Evolutionary conservation across 805 yeast species (phyloP).

Genomic region (Priceomyces castillae): DNA sequence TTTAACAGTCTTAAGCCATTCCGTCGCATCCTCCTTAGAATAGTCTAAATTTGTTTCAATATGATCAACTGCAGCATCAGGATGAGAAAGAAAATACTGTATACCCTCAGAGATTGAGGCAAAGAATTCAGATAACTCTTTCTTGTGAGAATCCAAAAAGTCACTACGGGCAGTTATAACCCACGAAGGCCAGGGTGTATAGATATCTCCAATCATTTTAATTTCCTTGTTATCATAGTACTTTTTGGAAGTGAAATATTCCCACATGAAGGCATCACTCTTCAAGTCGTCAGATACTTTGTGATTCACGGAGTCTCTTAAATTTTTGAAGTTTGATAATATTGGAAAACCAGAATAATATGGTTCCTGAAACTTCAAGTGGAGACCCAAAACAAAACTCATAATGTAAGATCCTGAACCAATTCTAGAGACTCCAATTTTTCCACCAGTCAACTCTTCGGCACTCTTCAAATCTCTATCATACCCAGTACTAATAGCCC

Average conservation of each 20-base stretch:
- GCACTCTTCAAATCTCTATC: constrained; percentile 55
- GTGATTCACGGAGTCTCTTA: constrained; percentile 76
- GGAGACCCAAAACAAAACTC: constrained; percentile 78
- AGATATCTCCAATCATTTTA: constrained; percentile 79
- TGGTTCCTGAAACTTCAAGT: constrained; percentile 51
- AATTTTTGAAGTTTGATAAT: constrained; percentile 65
- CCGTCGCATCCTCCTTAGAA: constrained; percentile 68
- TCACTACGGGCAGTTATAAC: constrained; percentile 57
- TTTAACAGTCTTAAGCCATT: constrained; percentile 77
- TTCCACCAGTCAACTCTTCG: constrained; percentile 55
- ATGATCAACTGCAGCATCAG: constrained; percentile 62
- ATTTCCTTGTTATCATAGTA: constrained; percentile 80
- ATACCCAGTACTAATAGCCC: constrained; percentile 85
- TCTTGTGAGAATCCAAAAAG: constrained; percentile 27
- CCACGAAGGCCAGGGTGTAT: constrained; percentile 98
- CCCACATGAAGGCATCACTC: constrained; percentile 95
- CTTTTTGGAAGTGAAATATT: constrained; percentile 81
- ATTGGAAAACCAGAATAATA: constrained; percentile 54
- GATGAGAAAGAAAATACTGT: constrained; percentile 55
- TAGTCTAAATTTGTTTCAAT: constrained; percentile 73
- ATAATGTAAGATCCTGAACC: constrained; percentile 92
- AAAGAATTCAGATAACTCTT: constrained; percentile 39
- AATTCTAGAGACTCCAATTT: constrained; percentile 78
- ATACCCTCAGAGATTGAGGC: constrained; percentile 65
- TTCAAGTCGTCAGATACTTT: constrained; percentile 38